Conservation (phyloP, 345 rosid genomes). For the Arabidopsis thaliana region DNA sequence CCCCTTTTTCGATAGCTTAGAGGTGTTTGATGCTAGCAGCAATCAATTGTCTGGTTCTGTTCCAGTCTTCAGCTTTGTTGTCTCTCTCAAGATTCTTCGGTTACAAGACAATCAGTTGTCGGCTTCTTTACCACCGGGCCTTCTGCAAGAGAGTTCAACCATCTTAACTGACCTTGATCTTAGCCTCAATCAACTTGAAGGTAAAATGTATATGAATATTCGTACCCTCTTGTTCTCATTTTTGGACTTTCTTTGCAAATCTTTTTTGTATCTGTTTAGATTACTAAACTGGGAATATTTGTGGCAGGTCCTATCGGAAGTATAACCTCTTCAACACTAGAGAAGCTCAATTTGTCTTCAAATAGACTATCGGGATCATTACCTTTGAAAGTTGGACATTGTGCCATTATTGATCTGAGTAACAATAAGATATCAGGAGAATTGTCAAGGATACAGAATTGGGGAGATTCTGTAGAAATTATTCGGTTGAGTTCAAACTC, state of each 20-base stretch:
- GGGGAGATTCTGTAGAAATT: slow-evolving; percentile 83
- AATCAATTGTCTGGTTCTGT: slow-evolving; percentile 67
- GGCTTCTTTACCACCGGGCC: slow-evolving; percentile 64
- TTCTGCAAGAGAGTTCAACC: slow-evolving; percentile 78
- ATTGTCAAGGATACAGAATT: slow-evolving; percentile 68
- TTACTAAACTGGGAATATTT: slow-evolving; percentile 11
- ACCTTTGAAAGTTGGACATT: slow-evolving; percentile 66
- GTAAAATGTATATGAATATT: slow-evolving; percentile 43
- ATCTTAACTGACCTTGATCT: slow-evolving; percentile 84
- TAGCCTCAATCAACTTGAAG: slow-evolving; percentile 78
- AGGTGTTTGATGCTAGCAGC: slow-evolving; percentile 87
- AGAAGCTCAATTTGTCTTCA: slow-evolving; percentile 77
- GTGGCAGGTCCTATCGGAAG: slow-evolving; percentile 77
- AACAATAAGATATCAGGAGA: slow-evolving; percentile 72
- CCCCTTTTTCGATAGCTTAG: slow-evolving; percentile 81
- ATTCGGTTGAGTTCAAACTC: slow-evolving; percentile 77
- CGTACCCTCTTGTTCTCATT: neutral
- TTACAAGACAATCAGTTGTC: slow-evolving; percentile 76
- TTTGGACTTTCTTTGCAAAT: neutral
- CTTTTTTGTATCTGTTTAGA: neutral
- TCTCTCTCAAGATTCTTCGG: slow-evolving; percentile 74
- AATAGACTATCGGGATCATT: slow-evolving; percentile 74
- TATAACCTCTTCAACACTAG: slow-evolving; percentile 73
- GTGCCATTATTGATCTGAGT: slow-evolving; percentile 78
- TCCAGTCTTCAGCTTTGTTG: slow-evolving; percentile 78